Base-by-base conservation (phyloP, 2,329 filamentous ascomycete genomes). In the Colletotrichum incanum region DNA sequence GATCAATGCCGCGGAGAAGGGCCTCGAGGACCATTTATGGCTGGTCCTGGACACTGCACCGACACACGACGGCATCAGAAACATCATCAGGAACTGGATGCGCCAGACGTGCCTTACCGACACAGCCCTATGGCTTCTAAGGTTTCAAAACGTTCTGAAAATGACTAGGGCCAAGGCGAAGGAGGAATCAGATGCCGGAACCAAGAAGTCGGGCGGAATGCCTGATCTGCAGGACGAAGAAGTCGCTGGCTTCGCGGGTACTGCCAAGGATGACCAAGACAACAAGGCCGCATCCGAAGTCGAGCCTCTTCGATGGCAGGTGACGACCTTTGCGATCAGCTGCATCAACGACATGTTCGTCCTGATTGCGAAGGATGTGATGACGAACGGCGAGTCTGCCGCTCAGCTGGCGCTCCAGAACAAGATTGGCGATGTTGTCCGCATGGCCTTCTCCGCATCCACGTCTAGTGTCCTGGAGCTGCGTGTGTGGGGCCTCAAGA, bases 401-500 rank as follows among this genome's bases (percentile, higher is more conserved):
- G 94, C 95, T 5, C 93, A 97, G 78, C 83, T 89, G 56, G 94
- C 93, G 5, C 84, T 99, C 34, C 95, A 99, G 81, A 89, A 90
- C 72, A 93, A 91, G 78, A 90, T 99, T 67, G 95, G 94, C 3
- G 96, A 99, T 80, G 94, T 99, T 31, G 94, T 99, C 70, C 92
- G 95, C 62, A 98, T 98, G 88, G 96, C 96, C 0, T 99, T 99
- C 82, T 98, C 96, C 14, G 96, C 96, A 0, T 98, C 96, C 1
- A 99, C 96, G 0, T 96, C 96, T 2, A 94, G 93, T 75, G 95
- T 99, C 0, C 89, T 98, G 31, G 93, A 97, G 78, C 88, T 99
- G 71, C 90, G 96, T 34, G 92, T 99, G 49, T 94, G 95, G 86
- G 96, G 96, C 34, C 84, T 99, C 74, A 95, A 95, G 80, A 97